Percentiles rank a stretch among this genome's conserved stretches.
phyloP scores from a whole-genome alignment of 805 yeast species.

The Kregervanrija pseudodelftensis region DNA sequence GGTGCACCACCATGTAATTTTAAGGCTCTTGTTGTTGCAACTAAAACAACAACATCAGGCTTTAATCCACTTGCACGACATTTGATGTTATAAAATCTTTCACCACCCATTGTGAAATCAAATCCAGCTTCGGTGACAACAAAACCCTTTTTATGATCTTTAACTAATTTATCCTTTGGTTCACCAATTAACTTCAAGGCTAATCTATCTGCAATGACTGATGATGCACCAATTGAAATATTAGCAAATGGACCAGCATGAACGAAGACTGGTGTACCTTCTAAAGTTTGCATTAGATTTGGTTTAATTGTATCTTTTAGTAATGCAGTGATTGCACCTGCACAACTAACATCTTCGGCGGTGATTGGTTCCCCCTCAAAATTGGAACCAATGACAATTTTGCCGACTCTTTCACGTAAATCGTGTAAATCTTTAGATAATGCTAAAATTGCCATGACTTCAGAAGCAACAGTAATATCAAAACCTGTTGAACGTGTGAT shows the following conservation, averaged over 20 bases:
- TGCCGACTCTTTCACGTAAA: slow-evolving; percentile 68
- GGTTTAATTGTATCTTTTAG: slow-evolving; percentile 80
- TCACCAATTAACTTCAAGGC: slow-evolving; percentile 75
- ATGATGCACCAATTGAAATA: slow-evolving; percentile 80
- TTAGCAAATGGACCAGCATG: slow-evolving; percentile 90
- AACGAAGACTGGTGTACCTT: slow-evolving; percentile 81
- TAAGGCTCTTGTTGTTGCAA: slow-evolving; percentile 79
- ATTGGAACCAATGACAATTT: slow-evolving; percentile 67
- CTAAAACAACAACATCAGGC: slow-evolving; percentile 74
- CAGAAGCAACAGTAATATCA: slow-evolving; percentile 81
- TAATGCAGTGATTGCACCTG: slow-evolving; percentile 79
- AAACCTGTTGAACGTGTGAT: slow-evolving; percentile 68
- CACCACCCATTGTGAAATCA: slow-evolving; percentile 91
- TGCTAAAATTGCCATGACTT: slow-evolving; percentile 81
- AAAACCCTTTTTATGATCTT: slow-evolving; percentile 44
- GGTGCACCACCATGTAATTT: slow-evolving; percentile 88
- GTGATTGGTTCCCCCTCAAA: slow-evolving; percentile 67
- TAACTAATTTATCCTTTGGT: slow-evolving; percentile 27
- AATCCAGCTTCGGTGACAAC: slow-evolving; percentile 87
- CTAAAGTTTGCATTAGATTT: slow-evolving; percentile 80
- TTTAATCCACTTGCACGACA: slow-evolving; percentile 73
- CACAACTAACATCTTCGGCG: slow-evolving; percentile 78
- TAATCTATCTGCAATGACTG: slow-evolving; percentile 73
- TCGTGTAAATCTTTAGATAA: slow-evolving; percentile 63
- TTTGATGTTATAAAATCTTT: slow-evolving; percentile 75